Evolutionary conservation across 257 asterid genomes (phyloP).

Genomic region (Przewalskia tangutica): DNA sequence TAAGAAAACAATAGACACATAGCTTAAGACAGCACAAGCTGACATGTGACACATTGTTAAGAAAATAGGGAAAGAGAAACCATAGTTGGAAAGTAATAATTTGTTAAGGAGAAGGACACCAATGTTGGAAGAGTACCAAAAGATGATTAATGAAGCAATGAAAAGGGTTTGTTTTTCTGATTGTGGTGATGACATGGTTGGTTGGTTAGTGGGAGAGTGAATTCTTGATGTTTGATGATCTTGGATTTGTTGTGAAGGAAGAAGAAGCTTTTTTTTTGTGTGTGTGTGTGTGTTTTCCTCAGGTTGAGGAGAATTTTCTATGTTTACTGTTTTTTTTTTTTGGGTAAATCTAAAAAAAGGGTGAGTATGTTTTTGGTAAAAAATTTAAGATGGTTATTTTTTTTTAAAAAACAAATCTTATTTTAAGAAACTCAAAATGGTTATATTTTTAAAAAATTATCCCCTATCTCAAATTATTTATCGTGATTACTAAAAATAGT

Average conservation of each 20-base stretch:
- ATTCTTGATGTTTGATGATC: neutral
- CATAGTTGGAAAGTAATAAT: constrained; percentile 24
- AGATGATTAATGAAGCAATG: neutral
- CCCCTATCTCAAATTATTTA: too few species aligned
- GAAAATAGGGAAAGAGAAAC: constrained; percentile 27
- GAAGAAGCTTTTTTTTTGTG: neutral
- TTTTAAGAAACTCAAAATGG: too few species aligned
- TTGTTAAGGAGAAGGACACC: constrained; percentile 31
- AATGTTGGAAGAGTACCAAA: constrained; percentile 28
- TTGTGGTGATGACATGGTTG: neutral
- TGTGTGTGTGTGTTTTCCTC: neutral
- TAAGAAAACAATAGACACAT: constrained; percentile 25
- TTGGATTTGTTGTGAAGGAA: neutral
- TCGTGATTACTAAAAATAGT: too few species aligned
- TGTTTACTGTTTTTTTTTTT: neutral
- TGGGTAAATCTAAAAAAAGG: too few species aligned
- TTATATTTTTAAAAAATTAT: too few species aligned
- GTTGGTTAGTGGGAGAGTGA: neutral
- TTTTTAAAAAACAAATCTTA: too few species aligned
- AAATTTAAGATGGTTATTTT: too few species aligned
- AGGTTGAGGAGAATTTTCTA: neutral
- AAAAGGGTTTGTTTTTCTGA: constrained; percentile 3
- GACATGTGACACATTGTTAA: constrained; percentile 35
- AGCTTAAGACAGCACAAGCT: constrained; percentile 26
- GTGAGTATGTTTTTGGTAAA: too few species aligned